These are phyloP conservation scores for Haplosporangium sp. DNA, from an alignment of 371 early-diverging fungal species.

Conservation along the genomic window DNA sequence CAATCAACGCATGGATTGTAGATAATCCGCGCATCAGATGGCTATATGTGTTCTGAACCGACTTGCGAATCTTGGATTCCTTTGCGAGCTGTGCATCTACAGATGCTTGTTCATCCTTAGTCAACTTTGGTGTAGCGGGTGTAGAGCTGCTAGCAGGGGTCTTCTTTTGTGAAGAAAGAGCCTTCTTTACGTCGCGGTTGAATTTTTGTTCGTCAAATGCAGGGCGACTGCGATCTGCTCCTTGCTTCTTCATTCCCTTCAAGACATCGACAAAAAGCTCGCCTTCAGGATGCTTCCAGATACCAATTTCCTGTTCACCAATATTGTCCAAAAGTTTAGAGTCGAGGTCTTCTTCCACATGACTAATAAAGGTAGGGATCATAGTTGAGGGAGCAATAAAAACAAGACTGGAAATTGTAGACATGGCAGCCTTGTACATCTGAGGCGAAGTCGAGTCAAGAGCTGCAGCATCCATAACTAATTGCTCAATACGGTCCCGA, in stretches of 20 bases:
- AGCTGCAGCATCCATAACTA: conserved; percentile 58
- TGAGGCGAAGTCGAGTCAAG: conserved; percentile 42
- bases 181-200: conserved; percentile 87
- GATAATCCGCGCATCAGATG: conserved; percentile 73
- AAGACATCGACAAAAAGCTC: conserved; percentile 74
- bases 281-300: conserved; percentile 80
- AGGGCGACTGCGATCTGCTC: conserved; percentile 63
- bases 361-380: conserved; percentile 59
- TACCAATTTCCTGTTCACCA: conserved; percentile 64
- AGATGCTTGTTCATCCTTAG: conserved; percentile 86
- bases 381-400: conserved; percentile 67
- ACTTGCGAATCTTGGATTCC: conserved; percentile 78
- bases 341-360: conserved; percentile 61
- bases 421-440: conserved; percentile 68
- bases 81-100: conserved; percentile 80
- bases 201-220: conserved; percentile 82
- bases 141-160: conserved; percentile 57
- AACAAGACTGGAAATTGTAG: conserved; percentile 66
- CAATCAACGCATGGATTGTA: conserved; percentile 71
- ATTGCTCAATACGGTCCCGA: conserved; percentile 57
- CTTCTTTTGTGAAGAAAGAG: conserved; percentile 75
- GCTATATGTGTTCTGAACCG: conserved; percentile 67
- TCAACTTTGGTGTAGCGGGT: conserved; percentile 65
- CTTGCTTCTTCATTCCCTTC: conserved; percentile 59
- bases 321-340: conserved; percentile 62